A percentile compares a stretch with the other conserved stretches of the same genome.
phyloP scores from a whole-genome alignment of 768 basidiomycete species.

The Daedalea quercina region DNA sequence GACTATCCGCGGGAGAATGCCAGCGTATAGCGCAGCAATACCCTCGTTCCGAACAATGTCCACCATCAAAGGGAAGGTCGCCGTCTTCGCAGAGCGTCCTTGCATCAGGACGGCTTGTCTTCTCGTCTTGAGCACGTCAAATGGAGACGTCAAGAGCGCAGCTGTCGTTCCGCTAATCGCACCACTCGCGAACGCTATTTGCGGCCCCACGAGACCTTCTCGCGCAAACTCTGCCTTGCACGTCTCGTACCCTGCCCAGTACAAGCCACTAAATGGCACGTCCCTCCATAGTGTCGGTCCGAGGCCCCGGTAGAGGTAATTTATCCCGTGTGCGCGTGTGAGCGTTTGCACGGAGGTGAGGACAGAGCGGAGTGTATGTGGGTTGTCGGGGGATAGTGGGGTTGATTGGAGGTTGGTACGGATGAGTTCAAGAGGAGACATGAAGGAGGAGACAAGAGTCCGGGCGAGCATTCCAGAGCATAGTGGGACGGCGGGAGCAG shows the following conservation, averaged over 20 bases:
- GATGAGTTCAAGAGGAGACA: slow-evolving; percentile 87
- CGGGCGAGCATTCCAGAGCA: slow-evolving; percentile 79
- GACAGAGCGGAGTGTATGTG: slow-evolving; percentile 74
- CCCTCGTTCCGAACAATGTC: slow-evolving; percentile 81
- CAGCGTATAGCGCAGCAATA: slow-evolving; percentile 69
- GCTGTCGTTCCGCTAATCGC: slow-evolving; percentile 83
- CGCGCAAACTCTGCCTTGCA: slow-evolving; percentile 60
- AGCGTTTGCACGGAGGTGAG: slow-evolving; percentile 53
- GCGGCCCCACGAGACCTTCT: slow-evolving; percentile 48
- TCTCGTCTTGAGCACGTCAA: slow-evolving; percentile 95
- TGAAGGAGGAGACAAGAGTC: slow-evolving; percentile 66
- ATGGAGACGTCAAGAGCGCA: slow-evolving; percentile 87
- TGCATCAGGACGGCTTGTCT: slow-evolving; percentile 80
- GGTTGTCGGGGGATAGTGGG: slow-evolving; percentile 58
- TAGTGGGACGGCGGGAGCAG: slow-evolving; percentile 61
- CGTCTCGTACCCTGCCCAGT: slow-evolving; percentile 93
- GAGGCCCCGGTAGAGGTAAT: slow-evolving; percentile 84
- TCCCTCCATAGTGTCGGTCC: slow-evolving; percentile 94
- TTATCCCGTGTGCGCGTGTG: slow-evolving; percentile 56
- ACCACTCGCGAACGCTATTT: slow-evolving; percentile 82
- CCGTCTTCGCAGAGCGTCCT: slow-evolving; percentile 30
- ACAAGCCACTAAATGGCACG: slow-evolving; percentile 94
- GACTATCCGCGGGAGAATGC: slow-evolving; percentile 78
- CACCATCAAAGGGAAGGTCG: slow-evolving; percentile 57
- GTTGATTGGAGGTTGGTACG: slow-evolving; percentile 93